Evolutionary conservation across 805 yeast species (phyloP).

Genomic region (Kodamaea jinghongensis): DNA sequence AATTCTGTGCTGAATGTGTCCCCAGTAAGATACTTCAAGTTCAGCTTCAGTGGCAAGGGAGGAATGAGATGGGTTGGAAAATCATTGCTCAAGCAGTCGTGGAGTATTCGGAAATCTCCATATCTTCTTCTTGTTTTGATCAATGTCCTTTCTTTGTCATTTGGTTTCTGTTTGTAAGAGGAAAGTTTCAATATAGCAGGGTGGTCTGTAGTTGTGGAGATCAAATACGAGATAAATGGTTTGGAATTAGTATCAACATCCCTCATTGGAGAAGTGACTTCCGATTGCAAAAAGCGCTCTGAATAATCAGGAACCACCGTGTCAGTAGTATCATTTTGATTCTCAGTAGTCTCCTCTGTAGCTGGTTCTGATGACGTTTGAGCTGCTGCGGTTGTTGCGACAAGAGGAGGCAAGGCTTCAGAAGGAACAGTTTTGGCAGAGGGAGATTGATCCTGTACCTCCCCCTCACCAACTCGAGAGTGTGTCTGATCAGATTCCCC

Average conservation of each 20-base stretch:
- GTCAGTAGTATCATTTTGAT: not conserved
- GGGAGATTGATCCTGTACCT: too few relatives aligned
- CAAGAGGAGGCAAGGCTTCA: not conserved
- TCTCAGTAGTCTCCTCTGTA: not conserved
- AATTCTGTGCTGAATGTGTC: conserved; percentile 86
- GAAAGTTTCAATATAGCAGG: conserved; percentile 48
- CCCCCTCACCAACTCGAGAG: too few relatives aligned
- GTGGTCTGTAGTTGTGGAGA: conserved; percentile 61
- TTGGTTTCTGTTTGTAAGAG: conserved; percentile 12
- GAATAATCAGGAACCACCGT: not conserved
- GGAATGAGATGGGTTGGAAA: conserved; percentile 86
- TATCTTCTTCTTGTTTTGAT: conserved; percentile 72
- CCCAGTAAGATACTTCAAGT: conserved; percentile 89
- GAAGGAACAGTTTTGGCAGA: not conserved
- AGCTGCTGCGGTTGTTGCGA: not conserved
- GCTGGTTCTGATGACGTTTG: not conserved
- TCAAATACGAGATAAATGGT: conserved; percentile 70
- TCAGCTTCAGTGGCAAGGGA: conserved; percentile 89
- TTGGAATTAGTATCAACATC: conserved; percentile 69
- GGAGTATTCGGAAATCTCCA: conserved; percentile 79
- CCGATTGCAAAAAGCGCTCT: conserved; percentile 13
- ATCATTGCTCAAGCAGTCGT: conserved; percentile 71
- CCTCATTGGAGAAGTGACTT: conserved; percentile 61
- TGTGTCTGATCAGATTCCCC: too few relatives aligned
- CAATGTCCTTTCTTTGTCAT: conserved; percentile 17